phyloP scores from a whole-genome alignment of 2,329 filamentous ascomycete species.

The Xylariales sp. region DNA sequence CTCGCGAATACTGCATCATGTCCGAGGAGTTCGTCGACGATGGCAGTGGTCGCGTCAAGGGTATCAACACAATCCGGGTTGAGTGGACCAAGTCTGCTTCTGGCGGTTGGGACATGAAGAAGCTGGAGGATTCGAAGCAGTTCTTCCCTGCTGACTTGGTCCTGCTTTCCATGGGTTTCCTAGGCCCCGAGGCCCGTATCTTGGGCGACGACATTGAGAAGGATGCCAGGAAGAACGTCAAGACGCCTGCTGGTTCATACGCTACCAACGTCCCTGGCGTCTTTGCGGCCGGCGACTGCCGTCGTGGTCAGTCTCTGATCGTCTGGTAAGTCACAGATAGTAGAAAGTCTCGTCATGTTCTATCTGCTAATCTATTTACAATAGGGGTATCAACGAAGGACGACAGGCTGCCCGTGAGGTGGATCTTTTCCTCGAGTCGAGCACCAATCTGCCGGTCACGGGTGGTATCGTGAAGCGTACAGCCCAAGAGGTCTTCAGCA shows the following conservation, averaged over 20 bases:
- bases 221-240: slow-evolving; percentile 91
- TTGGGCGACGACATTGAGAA: slow-evolving; percentile 86
- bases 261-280: slow-evolving; percentile 82
- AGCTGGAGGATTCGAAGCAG: slow-evolving; percentile 85
- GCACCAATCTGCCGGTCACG: slow-evolving; percentile 78
- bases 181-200: slow-evolving; percentile 85
- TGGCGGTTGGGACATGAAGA: slow-evolving; percentile 98
- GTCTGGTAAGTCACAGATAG: slow-evolving; percentile 73
- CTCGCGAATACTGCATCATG: slow-evolving; percentile 97
- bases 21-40: slow-evolving; percentile 94
- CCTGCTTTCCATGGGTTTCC: slow-evolving; percentile 93
- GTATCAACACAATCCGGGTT: slow-evolving; percentile 91
- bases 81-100: slow-evolving; percentile 90
- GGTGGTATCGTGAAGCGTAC: slow-evolving; percentile 87
- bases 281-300: slow-evolving; percentile 92
- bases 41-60: slow-evolving; percentile 81
- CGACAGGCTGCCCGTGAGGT: slow-evolving; percentile 89
- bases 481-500: slow-evolving; percentile 63
- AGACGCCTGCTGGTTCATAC: slow-evolving; percentile 85
- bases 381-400: slow-evolving; percentile 90
- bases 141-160: slow-evolving; percentile 97
- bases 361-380: not conserved
- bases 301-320: slow-evolving; percentile 90
- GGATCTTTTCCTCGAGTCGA: slow-evolving; percentile 77
- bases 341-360: too few species aligned